Conservation (phyloP, 2,329 filamentous ascomycete species). For the Pseudogymnoascus sp. region DNA sequence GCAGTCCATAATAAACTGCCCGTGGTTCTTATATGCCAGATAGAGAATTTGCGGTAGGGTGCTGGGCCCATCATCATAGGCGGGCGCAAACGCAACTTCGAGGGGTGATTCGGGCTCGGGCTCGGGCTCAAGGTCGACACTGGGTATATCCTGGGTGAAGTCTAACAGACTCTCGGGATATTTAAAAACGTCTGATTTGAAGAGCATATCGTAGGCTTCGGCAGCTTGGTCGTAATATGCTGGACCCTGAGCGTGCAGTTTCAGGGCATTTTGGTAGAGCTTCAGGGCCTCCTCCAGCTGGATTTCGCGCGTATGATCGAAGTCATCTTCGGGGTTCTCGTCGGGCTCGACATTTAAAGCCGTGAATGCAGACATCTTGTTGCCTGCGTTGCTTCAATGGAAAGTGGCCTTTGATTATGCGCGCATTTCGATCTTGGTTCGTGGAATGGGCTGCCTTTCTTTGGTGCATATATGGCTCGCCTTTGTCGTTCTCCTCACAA, state of each 20-base stretch:
- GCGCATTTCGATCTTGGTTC: not conserved
- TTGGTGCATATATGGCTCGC: not conserved
- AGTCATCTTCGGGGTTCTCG: constrained; percentile 79
- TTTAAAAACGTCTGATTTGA: constrained; percentile 87
- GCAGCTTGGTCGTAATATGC: constrained; percentile 67
- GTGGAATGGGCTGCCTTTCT: not conserved
- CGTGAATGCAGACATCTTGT: constrained; percentile 53
- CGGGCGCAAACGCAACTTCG: constrained; percentile 48
- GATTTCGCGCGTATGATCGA: constrained; percentile 92
- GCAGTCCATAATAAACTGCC: constrained; percentile 79
- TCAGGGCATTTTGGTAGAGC: constrained; percentile 84
- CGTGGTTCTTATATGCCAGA: constrained; percentile 90
- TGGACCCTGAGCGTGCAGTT: constrained; percentile 82
- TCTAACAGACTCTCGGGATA: constrained; percentile 74
- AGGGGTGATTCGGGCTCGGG: constrained; percentile 43
- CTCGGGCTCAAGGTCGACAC: constrained; percentile 32
- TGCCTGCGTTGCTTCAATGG: not conserved
- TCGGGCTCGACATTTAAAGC: constrained; percentile 93
- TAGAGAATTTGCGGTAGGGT: constrained; percentile 85
- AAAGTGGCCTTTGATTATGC: not conserved
- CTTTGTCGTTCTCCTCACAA: not conserved
- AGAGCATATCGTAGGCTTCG: constrained; percentile 75
- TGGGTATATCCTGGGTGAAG: constrained; percentile 55
- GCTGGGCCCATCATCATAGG: constrained; percentile 67
- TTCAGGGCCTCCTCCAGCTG: constrained; percentile 92